These are phyloP conservation scores for Malassezia restricta DNA, from an alignment of 1,284 basidiomycete genomes.

Conservation along the genomic window DNA sequence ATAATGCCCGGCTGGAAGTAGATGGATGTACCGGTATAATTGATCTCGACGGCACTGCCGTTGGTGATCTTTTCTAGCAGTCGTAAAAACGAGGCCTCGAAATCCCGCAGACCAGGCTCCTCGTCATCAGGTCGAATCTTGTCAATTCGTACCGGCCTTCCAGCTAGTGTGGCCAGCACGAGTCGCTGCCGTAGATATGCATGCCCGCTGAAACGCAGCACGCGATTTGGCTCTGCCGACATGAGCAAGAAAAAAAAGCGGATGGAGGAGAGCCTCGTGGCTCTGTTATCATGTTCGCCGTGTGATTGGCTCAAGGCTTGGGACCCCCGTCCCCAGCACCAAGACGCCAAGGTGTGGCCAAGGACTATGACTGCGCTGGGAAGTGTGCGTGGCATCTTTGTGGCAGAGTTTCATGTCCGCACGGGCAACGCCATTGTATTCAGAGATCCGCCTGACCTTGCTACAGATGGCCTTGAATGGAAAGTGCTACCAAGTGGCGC, in stretches of 20 bases:
- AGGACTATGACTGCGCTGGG: not conserved
- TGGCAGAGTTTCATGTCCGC: conserved; percentile 14
- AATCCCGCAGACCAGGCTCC: conserved; percentile 85
- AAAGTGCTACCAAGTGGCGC: conserved; percentile 14
- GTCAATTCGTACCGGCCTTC: conserved; percentile 73
- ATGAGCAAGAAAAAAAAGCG: conserved; percentile 5
- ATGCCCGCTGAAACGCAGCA: conserved; percentile 60
- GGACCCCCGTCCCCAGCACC: too few relatives aligned
- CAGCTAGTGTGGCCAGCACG: conserved; percentile 73
- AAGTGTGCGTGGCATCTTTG: conserved; percentile 7
- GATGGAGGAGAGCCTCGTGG: not conserved
- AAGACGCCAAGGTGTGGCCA: too few relatives aligned
- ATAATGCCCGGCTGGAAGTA: conserved; percentile 85
- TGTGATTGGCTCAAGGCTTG: not conserved
- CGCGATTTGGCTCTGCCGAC: conserved; percentile 11
- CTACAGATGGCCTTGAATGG: conserved; percentile 9
- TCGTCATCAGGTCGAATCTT: conserved; percentile 81
- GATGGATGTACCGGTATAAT: conserved; percentile 57
- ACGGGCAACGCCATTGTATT: conserved; percentile 12
- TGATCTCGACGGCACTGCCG: conserved; percentile 89
- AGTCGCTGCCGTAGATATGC: conserved; percentile 72
- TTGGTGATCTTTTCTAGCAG: conserved; percentile 86
- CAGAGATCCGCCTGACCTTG: conserved; percentile 2
- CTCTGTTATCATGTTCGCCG: not conserved
- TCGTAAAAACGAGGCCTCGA: conserved; percentile 79